These are phyloP conservation scores for Candida broadrunensis DNA, from an alignment of 805 yeast species.

Conservation along the genomic window DNA sequence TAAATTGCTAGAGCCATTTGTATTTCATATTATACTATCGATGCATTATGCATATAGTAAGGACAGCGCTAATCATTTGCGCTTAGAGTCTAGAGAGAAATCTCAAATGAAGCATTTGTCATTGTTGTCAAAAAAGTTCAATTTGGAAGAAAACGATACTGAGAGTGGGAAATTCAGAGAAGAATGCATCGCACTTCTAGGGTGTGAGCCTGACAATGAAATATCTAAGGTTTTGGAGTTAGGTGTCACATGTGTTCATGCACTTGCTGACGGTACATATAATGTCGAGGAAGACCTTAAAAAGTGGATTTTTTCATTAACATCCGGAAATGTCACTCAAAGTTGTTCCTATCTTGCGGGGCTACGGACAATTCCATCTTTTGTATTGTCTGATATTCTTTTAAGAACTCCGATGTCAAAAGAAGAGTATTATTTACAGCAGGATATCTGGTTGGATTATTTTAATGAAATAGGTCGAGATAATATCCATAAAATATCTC, in stretches of 20 bases:
- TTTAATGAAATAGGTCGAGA: slow-evolving; percentile 18
- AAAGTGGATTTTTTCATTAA: slow-evolving; percentile 31
- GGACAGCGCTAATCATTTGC: too few relatives aligned
- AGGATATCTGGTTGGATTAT: slow-evolving; percentile 33
- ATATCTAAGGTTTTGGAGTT: not conserved
- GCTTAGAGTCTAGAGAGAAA: too few relatives aligned
- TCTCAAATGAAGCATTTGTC: too few relatives aligned
- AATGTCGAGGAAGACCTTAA: slow-evolving; percentile 8
- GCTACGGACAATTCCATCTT: slow-evolving; percentile 32
- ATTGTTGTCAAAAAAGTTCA: too few relatives aligned
- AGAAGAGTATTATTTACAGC: slow-evolving; percentile 30
- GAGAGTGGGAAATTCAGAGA: not conserved
- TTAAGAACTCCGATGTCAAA: slow-evolving; percentile 32
- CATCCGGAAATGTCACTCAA: slow-evolving; percentile 24
- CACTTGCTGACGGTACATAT: not conserved
- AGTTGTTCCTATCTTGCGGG: slow-evolving; percentile 32
- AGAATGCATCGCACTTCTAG: not conserved
- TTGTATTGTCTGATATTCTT: slow-evolving; percentile 36
- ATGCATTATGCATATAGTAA: slow-evolving; percentile 2
- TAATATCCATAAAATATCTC: slow-evolving; percentile 16
- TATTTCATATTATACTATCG: slow-evolving; percentile 11
- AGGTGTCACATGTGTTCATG: not conserved
- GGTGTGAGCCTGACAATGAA: not conserved
- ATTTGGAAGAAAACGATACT: too few relatives aligned
- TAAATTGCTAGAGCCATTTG: slow-evolving; percentile 11